These are phyloP conservation scores for Cocos nucifera DNA, from an alignment of 176 grass and related monocot genomes.

Conservation along the genomic window DNA sequence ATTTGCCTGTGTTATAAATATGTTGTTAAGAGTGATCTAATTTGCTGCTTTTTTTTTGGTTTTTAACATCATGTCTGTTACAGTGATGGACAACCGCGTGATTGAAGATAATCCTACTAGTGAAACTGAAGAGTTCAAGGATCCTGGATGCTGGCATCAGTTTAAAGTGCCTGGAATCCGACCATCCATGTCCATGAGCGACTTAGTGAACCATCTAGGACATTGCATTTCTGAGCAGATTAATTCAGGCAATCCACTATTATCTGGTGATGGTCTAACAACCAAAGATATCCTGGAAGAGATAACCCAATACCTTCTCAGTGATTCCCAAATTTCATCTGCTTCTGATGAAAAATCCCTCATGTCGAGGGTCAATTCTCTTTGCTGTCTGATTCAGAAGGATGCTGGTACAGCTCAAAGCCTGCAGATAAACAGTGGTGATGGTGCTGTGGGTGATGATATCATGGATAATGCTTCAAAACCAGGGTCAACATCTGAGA, in stretches of 20 bases:
- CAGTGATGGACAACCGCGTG: conserved; percentile 17
- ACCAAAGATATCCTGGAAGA: conserved; percentile 48
- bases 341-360: conserved; percentile 50
- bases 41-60: background rate
- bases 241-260: conserved; percentile 30
- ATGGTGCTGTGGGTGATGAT: background rate
- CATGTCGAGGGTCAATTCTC: conserved; percentile 76
- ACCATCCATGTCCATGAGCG: conserved; percentile 47
- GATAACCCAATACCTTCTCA: conserved; percentile 40
- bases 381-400: conserved; percentile 61
- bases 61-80: conserved; percentile 7
- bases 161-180: conserved; percentile 39
- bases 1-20: too few relatives aligned
- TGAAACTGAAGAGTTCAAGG: conserved; percentile 11
- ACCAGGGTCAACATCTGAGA: background rate
- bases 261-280: background rate
- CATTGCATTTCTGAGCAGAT: conserved; percentile 47
- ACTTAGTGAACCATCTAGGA: conserved; percentile 49
- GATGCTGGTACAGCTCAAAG: conserved; percentile 10
- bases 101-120: conserved; percentile 27
- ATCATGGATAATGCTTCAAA: background rate
- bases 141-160: conserved; percentile 13
- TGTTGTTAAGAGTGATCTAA: too few relatives aligned
- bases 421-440: background rate
- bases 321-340: conserved; percentile 36